Base-by-base conservation (phyloP, 2,329 filamentous ascomycete genomes). In the Phyllosticta paracitricarpa region DNA sequence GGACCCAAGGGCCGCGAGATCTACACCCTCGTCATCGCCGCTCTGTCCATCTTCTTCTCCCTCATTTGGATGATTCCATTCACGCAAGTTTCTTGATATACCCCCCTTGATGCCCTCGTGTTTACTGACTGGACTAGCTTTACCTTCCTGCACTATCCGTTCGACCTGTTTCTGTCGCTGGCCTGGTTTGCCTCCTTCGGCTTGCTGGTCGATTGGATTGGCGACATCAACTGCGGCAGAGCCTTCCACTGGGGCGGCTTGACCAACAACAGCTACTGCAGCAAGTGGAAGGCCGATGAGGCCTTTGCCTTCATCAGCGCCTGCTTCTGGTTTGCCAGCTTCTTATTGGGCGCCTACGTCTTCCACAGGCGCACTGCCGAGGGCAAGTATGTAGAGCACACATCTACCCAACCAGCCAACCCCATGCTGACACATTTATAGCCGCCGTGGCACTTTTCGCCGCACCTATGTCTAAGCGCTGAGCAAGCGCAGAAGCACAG, bases 41-140 rank as follows among this genome's bases (percentile, higher is more conserved):
- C 80, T 22, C 69, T 92, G 19, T 84, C 85, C 12, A 84, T 91
- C 60, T 72, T 92, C 51, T 77, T 89, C n/a, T 79, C 83, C 4
- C 74, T 92, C 26, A 71, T 92, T 64, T 89, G 88, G 83, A 78
- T 91, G 28, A 79, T 92, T 51, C 89, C 89, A 1, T 89, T 89
- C 69, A 82, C 83, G 19, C 19, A 22, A 22, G 19, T 22, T 22
- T 22, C 19, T 22, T 22, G 19, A 22, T 22, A 2, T 22, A 22
- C 19, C 19, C 19, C 19, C 19, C 19, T 22, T 22, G 19, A 22
- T 22, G 19, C 19, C 19, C 19, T 22, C 19, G 19, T 22, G 19
- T 22, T 22, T 22, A 22, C 19, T 22, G 19, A 22, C 19, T 22
- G 19, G 19, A 22, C 19, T 22, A 22, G 19, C 2, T 77, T 77